Evolutionary conservation across 139 green algal genomes (phyloP).

Genomic region (Coelastrella sp.): DNA sequence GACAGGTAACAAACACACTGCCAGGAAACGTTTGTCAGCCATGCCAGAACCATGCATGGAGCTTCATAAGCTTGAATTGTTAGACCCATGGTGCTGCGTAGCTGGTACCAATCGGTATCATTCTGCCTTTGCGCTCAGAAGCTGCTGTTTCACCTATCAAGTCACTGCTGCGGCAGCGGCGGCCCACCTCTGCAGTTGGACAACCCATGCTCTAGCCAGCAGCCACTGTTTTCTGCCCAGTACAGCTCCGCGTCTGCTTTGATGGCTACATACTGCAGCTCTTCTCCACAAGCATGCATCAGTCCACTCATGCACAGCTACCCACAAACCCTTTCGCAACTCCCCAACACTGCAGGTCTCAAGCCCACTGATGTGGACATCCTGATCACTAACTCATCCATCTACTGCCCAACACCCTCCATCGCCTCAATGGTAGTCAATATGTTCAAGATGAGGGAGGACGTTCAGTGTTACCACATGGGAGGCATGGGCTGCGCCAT

Average conservation of each 20-base stretch:
- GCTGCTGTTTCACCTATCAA: no score
- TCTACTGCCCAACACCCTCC: constrained; percentile 82
- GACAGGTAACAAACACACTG: constrained; percentile 21
- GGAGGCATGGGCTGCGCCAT: constrained; percentile 89
- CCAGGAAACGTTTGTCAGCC: no score
- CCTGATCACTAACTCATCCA: constrained; percentile 76
- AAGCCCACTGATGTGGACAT: constrained; percentile 57
- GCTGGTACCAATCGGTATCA: no score
- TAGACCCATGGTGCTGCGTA: no score
- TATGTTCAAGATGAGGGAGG: constrained; percentile 76
- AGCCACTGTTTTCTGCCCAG: neutral
- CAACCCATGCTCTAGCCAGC: no score
- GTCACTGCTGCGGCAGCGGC: no score
- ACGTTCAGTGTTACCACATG: constrained; percentile 83
- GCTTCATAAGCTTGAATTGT: neutral
- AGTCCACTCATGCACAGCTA: neutral
- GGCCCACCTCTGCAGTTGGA: no score
- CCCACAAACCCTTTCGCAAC: neutral
- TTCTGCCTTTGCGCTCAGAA: no score
- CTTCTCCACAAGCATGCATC: neutral
- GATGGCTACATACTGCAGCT: neutral
- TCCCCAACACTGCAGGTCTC: constrained; percentile 41
- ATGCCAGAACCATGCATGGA: neutral
- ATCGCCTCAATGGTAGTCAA: constrained; percentile 84
- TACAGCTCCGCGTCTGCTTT: neutral